Conservation (phyloP, 495 filamentous ascomycete genomes). For the Aspergillus ellipticus region DNA sequence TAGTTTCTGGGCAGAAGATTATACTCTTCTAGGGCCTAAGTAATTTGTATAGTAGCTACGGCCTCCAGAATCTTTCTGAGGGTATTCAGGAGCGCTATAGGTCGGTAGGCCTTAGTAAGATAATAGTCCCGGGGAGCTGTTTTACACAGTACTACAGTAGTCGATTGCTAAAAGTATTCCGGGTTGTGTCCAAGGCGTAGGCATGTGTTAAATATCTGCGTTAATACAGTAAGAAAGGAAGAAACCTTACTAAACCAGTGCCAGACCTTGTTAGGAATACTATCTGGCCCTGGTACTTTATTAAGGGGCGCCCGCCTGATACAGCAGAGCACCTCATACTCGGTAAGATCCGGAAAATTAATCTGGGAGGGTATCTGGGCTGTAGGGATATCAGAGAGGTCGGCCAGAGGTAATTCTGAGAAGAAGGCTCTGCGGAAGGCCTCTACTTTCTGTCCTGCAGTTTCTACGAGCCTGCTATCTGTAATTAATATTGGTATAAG, state of each 20-base stretch:
- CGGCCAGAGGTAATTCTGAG: conserved; percentile 11
- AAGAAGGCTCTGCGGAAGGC: conserved; percentile 23
- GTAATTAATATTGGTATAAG: conserved; percentile 6
- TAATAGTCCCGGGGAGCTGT: conserved; percentile 23
- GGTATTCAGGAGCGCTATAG: conserved; percentile 31
- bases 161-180: conserved; percentile 21
- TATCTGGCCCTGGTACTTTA: conserved; percentile 26
- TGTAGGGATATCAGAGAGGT: conserved; percentile 22
- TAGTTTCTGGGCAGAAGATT: conserved; percentile 21
- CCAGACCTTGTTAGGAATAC: conserved; percentile 21
- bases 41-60: conserved; percentile 21
- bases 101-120: conserved; percentile 25
- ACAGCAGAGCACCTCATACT: conserved; percentile 17
- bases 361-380: conserved; percentile 14
- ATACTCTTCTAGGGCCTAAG: conserved; percentile 17
- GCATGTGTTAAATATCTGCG: conserved; percentile 22
- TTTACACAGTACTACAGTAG: conserved; percentile 31
- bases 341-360: conserved; percentile 15
- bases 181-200: conserved; percentile 20
- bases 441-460: conserved; percentile 13
- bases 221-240: conserved; percentile 4
- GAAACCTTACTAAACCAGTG: conserved; percentile 6
- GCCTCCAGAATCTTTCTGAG: conserved; percentile 30
- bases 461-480: background rate
- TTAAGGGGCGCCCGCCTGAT: conserved; percentile 14